Percentiles rank a stretch among this genome's conserved stretches.
phyloP scores from a whole-genome alignment of 352 stramenopile species.

The Aphanomyces euteiches region DNA sequence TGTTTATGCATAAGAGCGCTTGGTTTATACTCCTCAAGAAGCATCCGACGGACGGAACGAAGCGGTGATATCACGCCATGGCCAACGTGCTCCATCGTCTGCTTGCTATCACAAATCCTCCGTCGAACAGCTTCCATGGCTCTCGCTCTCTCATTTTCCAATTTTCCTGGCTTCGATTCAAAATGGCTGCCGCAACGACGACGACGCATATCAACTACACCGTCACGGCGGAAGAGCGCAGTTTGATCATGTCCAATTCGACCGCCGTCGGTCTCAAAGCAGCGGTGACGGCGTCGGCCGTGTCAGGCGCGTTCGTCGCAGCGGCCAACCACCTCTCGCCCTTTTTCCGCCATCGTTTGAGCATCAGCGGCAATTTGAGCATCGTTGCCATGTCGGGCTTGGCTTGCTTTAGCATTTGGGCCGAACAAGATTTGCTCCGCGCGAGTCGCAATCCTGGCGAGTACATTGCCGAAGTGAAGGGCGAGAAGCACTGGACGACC shows the following conservation, averaged over 20 bases:
- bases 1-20: too few relatives aligned
- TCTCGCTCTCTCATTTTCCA: too few relatives aligned
- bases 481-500: constrained; percentile 36
- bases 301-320: constrained; percentile 38
- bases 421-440: constrained; percentile 55
- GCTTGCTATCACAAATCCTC: too few relatives aligned
- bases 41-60: too few relatives aligned
- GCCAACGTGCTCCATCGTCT: too few relatives aligned
- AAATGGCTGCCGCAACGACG: too few relatives aligned
- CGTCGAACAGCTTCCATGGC: too few relatives aligned
- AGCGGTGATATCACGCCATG: too few relatives aligned
- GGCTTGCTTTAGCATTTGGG: constrained; percentile 56
- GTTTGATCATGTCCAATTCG: constrained; percentile 69
- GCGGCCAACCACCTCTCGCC: constrained; percentile 58
- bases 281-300: constrained; percentile 36
- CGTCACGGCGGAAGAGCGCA: constrained; percentile 32
- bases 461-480: constrained; percentile 56
- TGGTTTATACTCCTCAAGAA: too few relatives aligned
- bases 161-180: too few relatives aligned
- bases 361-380: constrained; percentile 62
- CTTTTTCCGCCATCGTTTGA: constrained; percentile 62
- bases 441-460: constrained; percentile 62
- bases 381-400: constrained; percentile 60
- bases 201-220: background rate
- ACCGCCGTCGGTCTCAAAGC: constrained; percentile 54